Evolutionary conservation across 2,329 filamentous ascomycete species (phyloP).

Genomic region (Arthroderma sp.): DNA sequence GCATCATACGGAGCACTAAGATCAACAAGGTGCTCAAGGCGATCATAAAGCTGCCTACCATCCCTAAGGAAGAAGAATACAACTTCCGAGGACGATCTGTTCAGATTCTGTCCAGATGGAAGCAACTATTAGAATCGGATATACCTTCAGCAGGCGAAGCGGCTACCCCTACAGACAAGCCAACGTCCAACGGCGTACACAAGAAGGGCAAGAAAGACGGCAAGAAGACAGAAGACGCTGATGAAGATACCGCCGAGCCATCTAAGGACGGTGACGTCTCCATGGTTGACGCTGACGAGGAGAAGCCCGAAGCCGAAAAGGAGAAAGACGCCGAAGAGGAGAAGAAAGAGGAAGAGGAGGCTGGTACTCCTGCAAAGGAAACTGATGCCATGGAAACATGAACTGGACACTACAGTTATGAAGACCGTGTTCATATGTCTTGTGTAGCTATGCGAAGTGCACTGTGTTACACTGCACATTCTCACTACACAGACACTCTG

Average conservation of each 20-base stretch:
- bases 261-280: constrained; percentile 11
- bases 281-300: constrained; percentile 13
- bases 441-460: background rate
- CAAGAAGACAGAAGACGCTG: constrained; percentile 16
- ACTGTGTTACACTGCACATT: background rate
- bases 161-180: constrained; percentile 12
- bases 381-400: constrained; percentile 1
- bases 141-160: constrained; percentile 29
- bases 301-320: constrained; percentile 5
- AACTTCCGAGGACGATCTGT: constrained; percentile 77
- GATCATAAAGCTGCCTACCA: constrained; percentile 73
- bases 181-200: constrained; percentile 32
- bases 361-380: constrained; percentile 1
- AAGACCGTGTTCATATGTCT: background rate
- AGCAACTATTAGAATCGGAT: constrained; percentile 60
- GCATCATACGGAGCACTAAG: constrained; percentile 82
- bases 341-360: constrained; percentile 1
- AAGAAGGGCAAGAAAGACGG: constrained; percentile 20
- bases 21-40: constrained; percentile 98
- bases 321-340: background rate
- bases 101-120: constrained; percentile 76
- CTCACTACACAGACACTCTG: background rate
- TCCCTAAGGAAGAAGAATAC: constrained; percentile 80
- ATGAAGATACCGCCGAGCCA: constrained; percentile 23
- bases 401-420: background rate